Percentiles rank a stretch among this genome's conserved stretches.
phyloP scores from a whole-genome alignment of 2,329 filamentous ascomycete species.

The Orbilia brochopaga region DNA sequence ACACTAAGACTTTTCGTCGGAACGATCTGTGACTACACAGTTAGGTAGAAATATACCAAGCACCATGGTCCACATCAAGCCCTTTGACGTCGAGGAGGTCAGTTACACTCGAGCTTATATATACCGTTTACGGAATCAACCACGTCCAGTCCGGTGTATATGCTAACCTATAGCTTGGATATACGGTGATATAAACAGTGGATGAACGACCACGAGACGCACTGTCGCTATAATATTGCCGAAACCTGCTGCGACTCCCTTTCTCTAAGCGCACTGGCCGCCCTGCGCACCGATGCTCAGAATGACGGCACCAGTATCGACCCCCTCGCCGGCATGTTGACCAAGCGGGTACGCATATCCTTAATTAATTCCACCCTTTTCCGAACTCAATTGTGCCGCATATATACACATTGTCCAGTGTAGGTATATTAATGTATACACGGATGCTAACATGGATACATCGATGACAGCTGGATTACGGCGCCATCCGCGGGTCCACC shows the following conservation, averaged over 20 bases:
- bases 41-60: no score
- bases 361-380: no score
- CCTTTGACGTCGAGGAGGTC: constrained; percentile 75
- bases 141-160: no score
- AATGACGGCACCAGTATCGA: constrained; percentile 52
- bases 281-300: constrained; percentile 60
- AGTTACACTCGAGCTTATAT: constrained; percentile 50
- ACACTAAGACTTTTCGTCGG: no score
- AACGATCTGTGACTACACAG: no score
- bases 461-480: constrained; percentile 72
- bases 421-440: no score
- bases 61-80: constrained; percentile 67
- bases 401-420: no score
- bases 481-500: constrained; percentile 72
- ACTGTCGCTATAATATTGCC: constrained; percentile 71
- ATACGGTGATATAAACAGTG: constrained; percentile 59
- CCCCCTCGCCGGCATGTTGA: constrained; percentile 32
- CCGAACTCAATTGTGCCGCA: no score
- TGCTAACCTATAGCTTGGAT: no score
- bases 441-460: constrained; percentile 54
- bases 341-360: constrained; percentile 48
- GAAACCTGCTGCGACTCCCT: constrained; percentile 80
- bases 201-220: constrained; percentile 69
- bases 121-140: no score
- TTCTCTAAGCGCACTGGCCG: constrained; percentile 71